A percentile compares a stretch with the other conserved stretches of the same genome.
Conservation (phyloP, 495 filamentous ascomycete genomes). For the Oidiodendron maius region DNA sequence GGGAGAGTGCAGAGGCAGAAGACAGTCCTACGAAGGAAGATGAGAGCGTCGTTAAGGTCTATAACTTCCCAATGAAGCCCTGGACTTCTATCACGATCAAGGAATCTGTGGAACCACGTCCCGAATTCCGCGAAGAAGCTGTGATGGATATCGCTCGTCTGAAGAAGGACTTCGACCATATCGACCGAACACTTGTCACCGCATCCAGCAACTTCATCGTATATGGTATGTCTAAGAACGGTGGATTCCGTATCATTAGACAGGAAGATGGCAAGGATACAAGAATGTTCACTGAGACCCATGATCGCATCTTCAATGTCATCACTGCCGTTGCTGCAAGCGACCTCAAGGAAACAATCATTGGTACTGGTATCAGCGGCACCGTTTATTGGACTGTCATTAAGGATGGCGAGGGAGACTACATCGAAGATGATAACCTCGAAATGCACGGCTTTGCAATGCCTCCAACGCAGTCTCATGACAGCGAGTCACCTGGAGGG, state of each 20-base stretch:
- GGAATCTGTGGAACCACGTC: conserved; percentile 35
- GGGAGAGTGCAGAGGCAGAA: conserved; percentile 63
- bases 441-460: conserved; percentile 77
- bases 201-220: conserved; percentile 89
- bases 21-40: conserved; percentile 68
- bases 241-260: conserved; percentile 84
- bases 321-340: conserved; percentile 54
- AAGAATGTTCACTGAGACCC: conserved; percentile 50
- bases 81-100: conserved; percentile 74
- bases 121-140: conserved; percentile 45
- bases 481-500: conserved; percentile 77
- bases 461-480: conserved; percentile 67
- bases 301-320: conserved; percentile 2
- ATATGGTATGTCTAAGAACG: conserved; percentile 86
- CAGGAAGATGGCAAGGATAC: conserved; percentile 89
- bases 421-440: conserved; percentile 57
- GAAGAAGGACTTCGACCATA: conserved; percentile 96
- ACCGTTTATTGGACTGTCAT: conserved; percentile 88
- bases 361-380: conserved; percentile 89
- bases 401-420: conserved; percentile 60
- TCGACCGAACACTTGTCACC: conserved; percentile 85
- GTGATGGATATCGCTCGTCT: conserved; percentile 85
- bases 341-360: conserved; percentile 63
- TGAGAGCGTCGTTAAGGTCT: conserved; percentile 63
- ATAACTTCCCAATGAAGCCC: conserved; percentile 92